Percentiles rank a stretch among this genome's conserved stretches.
Conservation (phyloP, 352 stramenopile species). For the Globisporangium middletonii region DNA sequence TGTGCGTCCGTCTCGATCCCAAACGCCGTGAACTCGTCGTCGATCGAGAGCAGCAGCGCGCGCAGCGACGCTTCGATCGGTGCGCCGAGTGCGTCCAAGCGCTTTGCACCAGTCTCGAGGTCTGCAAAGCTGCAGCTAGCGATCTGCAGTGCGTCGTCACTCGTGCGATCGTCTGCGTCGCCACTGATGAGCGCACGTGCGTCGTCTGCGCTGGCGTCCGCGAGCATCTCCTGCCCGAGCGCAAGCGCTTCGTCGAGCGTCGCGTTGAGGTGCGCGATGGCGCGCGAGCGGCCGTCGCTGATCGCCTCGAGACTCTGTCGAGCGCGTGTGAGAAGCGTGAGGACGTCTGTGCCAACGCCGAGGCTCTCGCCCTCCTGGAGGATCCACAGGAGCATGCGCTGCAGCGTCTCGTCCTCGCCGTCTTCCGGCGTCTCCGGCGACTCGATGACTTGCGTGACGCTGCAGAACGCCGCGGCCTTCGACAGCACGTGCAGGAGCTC, state of each 20-base stretch:
- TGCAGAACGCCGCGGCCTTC: neutral
- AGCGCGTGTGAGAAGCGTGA: constrained; percentile 24
- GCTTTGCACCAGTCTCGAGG: constrained; percentile 25
- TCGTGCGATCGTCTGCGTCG: constrained; percentile 13
- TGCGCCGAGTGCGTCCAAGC: constrained; percentile 28
- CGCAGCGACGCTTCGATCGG: constrained; percentile 35
- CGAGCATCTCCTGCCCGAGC: constrained; percentile 25
- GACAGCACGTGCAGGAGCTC: constrained; percentile 37
- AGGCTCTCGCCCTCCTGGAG: constrained; percentile 34
- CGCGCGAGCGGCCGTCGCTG: constrained; percentile 30
- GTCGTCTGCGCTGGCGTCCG: constrained; percentile 10
- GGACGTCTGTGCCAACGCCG: constrained; percentile 32
- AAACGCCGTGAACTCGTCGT: constrained; percentile 62
- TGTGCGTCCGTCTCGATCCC: constrained; percentile 63
- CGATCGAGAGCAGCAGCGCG: constrained; percentile 52
- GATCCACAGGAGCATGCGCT: constrained; percentile 28
- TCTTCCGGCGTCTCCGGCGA: neutral
- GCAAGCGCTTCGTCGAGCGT: constrained; percentile 46
- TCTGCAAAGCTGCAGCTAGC: constrained; percentile 24
- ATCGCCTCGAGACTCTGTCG: constrained; percentile 34
- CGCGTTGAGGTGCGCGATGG: constrained; percentile 29
- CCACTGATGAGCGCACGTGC: constrained; percentile 1
- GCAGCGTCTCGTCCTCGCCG: constrained; percentile 10
- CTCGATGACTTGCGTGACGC: neutral
- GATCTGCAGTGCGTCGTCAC: constrained; percentile 6